Evolutionary conservation across 139 green algal genomes (phyloP).

Genomic region (Tetraselmis chui): DNA sequence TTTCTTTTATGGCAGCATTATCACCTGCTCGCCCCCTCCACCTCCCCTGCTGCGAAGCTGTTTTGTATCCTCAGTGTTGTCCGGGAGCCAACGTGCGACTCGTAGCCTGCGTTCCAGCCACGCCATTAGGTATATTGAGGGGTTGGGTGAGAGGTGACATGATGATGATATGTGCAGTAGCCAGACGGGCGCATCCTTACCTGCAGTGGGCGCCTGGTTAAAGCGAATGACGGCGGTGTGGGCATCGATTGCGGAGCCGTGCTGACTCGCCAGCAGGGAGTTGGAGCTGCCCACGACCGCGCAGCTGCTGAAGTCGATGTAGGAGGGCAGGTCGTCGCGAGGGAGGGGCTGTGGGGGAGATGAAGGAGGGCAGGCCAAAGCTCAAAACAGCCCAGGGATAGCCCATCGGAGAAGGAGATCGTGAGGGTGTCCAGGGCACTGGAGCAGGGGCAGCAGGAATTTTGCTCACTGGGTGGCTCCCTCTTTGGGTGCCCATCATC

Average conservation of each 20-base stretch:
- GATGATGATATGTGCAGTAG: too few relatives aligned
- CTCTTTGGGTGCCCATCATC: not conserved
- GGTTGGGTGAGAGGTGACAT: too few relatives aligned
- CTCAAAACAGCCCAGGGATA: too few relatives aligned
- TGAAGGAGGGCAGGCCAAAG: too few relatives aligned
- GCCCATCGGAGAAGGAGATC: too few relatives aligned
- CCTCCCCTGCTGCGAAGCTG: not conserved
- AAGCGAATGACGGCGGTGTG: conserved; percentile 12
- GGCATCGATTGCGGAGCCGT: not conserved
- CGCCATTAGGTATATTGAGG: too few relatives aligned
- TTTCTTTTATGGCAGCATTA: too few relatives aligned
- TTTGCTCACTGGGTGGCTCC: too few relatives aligned
- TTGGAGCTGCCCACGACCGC: conserved; percentile 7
- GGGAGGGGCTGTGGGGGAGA: not conserved
- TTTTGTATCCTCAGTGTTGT: conserved; percentile 9
- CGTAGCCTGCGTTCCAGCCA: not conserved
- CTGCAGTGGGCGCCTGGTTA: conserved; percentile 8
- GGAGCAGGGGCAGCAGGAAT: too few relatives aligned
- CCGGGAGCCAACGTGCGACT: conserved; percentile 1
- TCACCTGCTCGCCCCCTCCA: not conserved
- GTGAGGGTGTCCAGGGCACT: too few relatives aligned
- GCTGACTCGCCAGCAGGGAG: not conserved
- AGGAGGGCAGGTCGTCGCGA: not conserved
- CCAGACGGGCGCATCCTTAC: too few relatives aligned
- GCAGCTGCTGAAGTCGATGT: not conserved